These are phyloP conservation scores for Colletotrichum graminicola DNA, from an alignment of 2,329 filamentous ascomycete genomes.

Conservation along the genomic window DNA sequence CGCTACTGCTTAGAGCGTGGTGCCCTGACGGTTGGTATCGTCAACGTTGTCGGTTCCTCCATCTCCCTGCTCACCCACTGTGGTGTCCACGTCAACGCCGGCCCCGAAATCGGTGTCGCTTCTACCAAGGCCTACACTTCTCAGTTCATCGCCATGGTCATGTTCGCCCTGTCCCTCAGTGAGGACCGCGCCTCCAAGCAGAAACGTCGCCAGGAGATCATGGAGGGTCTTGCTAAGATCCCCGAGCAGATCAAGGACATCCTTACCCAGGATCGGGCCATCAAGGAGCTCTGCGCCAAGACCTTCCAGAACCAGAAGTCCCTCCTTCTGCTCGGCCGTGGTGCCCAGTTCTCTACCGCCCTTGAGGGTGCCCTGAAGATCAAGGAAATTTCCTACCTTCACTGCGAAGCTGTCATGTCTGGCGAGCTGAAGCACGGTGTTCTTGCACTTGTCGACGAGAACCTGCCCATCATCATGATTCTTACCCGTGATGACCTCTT, in stretches of 20 bases:
- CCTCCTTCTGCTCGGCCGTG: conserved; percentile 90
- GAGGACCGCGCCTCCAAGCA: conserved; percentile 97
- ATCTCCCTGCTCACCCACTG: conserved; percentile 99
- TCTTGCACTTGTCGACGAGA: conserved; percentile 95
- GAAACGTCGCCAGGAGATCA: conserved; percentile 92
- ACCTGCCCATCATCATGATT: conserved; percentile 99
- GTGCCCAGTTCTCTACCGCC: conserved; percentile 96
- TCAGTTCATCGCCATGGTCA: conserved; percentile 99
- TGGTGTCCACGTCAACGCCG: conserved; percentile 99
- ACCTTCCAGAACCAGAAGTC: conserved; percentile 98
- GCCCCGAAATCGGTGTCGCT: conserved; percentile 97
- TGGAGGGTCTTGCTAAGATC: conserved; percentile 89
- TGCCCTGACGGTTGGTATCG: conserved; percentile 95
- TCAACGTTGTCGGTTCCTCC: conserved; percentile 98
- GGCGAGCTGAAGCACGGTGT: conserved; percentile 99
- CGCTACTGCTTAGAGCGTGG: conserved; percentile 98
- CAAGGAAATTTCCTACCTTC: conserved; percentile 99
- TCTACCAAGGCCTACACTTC: conserved; percentile 99
- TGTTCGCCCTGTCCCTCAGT: conserved; percentile 96
- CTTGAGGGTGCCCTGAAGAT: conserved; percentile 99
- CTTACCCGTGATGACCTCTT: conserved; percentile 96
- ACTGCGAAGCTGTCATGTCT: conserved; percentile 99
- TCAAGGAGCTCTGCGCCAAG: conserved; percentile 93
- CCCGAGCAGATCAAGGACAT: conserved; percentile 94
- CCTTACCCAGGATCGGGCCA: conserved; percentile 88